phyloP scores from a whole-genome alignment of 495 filamentous ascomycete genomes.

The Hypoxylon crocopeplum region DNA sequence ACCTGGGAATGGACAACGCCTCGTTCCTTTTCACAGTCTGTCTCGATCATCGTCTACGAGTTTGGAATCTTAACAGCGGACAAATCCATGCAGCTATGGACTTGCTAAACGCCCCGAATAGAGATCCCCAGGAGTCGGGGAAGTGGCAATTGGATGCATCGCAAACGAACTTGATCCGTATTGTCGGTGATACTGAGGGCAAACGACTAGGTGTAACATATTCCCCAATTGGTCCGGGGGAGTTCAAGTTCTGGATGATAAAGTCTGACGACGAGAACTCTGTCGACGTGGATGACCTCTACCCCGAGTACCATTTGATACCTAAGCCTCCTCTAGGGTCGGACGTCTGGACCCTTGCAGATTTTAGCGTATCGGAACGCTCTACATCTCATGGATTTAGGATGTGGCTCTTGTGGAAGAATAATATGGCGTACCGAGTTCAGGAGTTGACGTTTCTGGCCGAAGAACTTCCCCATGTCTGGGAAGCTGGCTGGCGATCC shows the following conservation, averaged over 20 bases:
- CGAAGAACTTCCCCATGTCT: constrained; percentile 56
- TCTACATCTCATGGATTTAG: constrained; percentile 59
- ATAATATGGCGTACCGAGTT: constrained; percentile 77
- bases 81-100: constrained; percentile 60
- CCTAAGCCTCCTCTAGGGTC: constrained; percentile 73
- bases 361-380: constrained; percentile 70
- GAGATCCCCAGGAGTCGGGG: constrained; percentile 62
- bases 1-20: constrained; percentile 48
- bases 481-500: constrained; percentile 74
- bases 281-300: constrained; percentile 73
- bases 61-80: constrained; percentile 82
- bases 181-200: constrained; percentile 70
- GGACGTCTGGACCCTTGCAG: constrained; percentile 85
- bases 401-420: constrained; percentile 86
- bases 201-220: constrained; percentile 81
- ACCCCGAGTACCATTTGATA: constrained; percentile 64
- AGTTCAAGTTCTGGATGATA: constrained; percentile 95
- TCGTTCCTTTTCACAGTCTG: constrained; percentile 81
- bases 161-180: constrained; percentile 71
- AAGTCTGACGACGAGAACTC: constrained; percentile 66
- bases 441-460: constrained; percentile 57
- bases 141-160: constrained; percentile 79
- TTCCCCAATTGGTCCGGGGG: constrained; percentile 82
- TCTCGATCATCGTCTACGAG: constrained; percentile 82
- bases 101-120: constrained; percentile 41